phyloP scores from a whole-genome alignment of 225 moss, liverwort and hornwort species.

The Ulota crispa region DNA sequence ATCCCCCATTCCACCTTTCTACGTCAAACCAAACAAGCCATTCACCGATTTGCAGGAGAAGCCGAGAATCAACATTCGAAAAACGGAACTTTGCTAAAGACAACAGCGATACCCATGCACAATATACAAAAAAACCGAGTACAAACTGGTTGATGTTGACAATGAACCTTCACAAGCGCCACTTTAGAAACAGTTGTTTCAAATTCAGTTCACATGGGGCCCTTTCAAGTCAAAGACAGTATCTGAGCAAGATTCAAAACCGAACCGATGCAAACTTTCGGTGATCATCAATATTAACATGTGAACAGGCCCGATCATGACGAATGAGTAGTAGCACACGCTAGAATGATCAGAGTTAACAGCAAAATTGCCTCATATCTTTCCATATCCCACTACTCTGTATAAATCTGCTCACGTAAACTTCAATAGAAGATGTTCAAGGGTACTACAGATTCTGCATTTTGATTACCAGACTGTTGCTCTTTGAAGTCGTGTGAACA shows the following conservation, averaged over 20 bases:
- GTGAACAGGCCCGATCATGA: not conserved
- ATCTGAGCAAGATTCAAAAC: not conserved
- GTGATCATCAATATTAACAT: not conserved
- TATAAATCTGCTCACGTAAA: conserved; percentile 27
- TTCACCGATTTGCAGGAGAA: not conserved
- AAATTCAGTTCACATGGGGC: not conserved
- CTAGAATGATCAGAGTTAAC: conserved; percentile 9
- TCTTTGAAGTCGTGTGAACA: conserved; percentile 15
- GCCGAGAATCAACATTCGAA: not conserved
- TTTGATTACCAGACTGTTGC: conserved; percentile 6
- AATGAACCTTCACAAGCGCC: conserved; percentile 2
- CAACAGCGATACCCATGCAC: not conserved
- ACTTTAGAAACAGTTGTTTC: not conserved
- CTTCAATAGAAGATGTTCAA: conserved; percentile 15
- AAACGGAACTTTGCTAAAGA: not conserved
- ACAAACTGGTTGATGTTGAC: not conserved
- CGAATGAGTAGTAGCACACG: conserved; percentile 7
- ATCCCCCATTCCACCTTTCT: no score
- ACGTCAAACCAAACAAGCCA: no score
- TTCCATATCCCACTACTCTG: conserved; percentile 23
- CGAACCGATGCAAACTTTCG: not conserved
- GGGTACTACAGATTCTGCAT: conserved; percentile 28
- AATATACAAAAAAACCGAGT: not conserved
- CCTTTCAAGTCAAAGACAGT: not conserved
- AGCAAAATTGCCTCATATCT: conserved; percentile 16